Percentiles rank a stretch among this genome's conserved stretches.
Conservation (phyloP, 1,139 yeast species). For the Magnusiomyces suaveolens region DNA sequence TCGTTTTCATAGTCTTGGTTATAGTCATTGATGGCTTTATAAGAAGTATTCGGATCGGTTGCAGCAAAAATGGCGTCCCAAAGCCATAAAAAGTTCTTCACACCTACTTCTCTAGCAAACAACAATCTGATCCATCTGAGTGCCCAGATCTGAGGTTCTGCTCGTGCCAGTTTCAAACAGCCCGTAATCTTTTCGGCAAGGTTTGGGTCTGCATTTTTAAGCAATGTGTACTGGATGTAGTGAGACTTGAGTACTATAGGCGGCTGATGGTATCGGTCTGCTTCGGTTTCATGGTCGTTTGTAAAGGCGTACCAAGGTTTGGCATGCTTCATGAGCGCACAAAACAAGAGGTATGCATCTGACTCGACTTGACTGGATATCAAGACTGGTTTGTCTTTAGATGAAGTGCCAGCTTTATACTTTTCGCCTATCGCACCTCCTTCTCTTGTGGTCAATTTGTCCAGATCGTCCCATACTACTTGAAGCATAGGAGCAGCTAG, state of each 20-base stretch:
- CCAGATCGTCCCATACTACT: conserved; percentile 18
- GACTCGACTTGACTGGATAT: conserved; percentile 19
- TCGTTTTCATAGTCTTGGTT: conserved; percentile 17
- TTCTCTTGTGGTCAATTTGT: neutral
- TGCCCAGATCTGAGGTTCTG: conserved; percentile 56
- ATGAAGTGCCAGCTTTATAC: neutral
- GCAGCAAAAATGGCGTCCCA: conserved; percentile 35
- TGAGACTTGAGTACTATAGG: conserved; percentile 27
- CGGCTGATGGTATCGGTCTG: conserved; percentile 16
- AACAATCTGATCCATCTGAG: conserved; percentile 46
- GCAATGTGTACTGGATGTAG: conserved; percentile 31
- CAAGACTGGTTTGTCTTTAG: conserved; percentile 7
- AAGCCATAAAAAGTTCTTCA: conserved; percentile 24
- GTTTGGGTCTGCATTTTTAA: conserved; percentile 32
- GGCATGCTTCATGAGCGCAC: conserved; percentile 28
- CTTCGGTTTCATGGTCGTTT: conserved; percentile 12
- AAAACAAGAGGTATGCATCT: conserved; percentile 29
- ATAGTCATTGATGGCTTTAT: conserved; percentile 15
- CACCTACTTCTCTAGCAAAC: conserved; percentile 42
- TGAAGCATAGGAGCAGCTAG: conserved; percentile 41
- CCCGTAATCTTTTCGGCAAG: conserved; percentile 16
- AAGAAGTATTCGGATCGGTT: conserved; percentile 9
- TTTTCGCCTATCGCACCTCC: neutral
- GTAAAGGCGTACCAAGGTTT: conserved; percentile 25
- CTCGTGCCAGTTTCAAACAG: conserved; percentile 14